Evolutionary conservation across 208 protist genomes (phyloP).

Genomic region (Blastocrithidia nonstop): DNA sequence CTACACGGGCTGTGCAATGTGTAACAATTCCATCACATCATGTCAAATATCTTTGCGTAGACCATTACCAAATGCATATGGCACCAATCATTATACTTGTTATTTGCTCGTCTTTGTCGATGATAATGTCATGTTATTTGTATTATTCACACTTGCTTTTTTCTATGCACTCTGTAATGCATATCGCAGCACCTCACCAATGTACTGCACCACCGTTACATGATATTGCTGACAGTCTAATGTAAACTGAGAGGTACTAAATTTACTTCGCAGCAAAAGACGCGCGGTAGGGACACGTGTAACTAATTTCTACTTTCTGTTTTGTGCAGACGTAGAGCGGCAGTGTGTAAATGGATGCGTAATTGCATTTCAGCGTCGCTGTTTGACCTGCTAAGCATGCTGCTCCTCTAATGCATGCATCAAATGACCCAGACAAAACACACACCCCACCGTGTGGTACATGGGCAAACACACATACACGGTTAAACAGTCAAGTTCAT

Average conservation of each 20-base stretch:
- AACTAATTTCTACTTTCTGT: too few species aligned
- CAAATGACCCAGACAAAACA: constrained; percentile 52
- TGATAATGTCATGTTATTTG: too few species aligned
- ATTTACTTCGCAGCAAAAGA: constrained; percentile 58
- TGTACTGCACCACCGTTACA: constrained; percentile 79
- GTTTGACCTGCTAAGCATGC: constrained; percentile 11
- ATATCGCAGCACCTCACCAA: constrained; percentile 84
- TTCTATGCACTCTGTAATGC: constrained; percentile 32
- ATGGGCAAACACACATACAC: constrained; percentile 74
- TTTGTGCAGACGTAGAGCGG: too few species aligned
- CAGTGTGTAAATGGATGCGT: not conserved
- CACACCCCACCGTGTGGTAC: constrained; percentile 60
- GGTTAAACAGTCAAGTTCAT: constrained; percentile 12
- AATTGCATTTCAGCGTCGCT: constrained; percentile 4
- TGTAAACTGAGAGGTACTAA: constrained; percentile 44
- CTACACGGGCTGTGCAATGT: constrained; percentile 44
- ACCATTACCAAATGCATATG: constrained; percentile 80
- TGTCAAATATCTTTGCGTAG: constrained; percentile 77
- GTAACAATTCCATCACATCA: constrained; percentile 25
- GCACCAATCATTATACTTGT: constrained; percentile 25
- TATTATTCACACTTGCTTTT: too few species aligned
- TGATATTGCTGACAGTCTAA: constrained; percentile 44
- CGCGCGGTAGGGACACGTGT: constrained; percentile 21
- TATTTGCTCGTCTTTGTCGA: too few species aligned
- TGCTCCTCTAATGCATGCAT: constrained; percentile 35